These are phyloP conservation scores for Pleurotus sapidus DNA, from an alignment of 768 basidiomycete genomes.

Conservation along the genomic window DNA sequence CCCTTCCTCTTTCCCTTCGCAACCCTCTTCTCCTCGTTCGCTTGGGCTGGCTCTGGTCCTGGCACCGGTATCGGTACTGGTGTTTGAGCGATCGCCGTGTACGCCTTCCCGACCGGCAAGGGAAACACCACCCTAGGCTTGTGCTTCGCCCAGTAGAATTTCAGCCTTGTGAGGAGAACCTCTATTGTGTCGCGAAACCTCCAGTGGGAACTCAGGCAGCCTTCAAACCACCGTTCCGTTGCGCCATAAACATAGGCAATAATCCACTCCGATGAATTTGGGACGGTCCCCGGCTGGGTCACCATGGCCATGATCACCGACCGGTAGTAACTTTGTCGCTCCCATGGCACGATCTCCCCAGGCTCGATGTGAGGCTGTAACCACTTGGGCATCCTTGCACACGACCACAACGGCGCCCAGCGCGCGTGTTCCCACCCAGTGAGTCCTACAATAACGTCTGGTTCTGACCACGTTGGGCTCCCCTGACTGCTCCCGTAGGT, in stretches of 20 bases:
- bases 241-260: conserved; percentile 23
- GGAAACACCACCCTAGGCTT: conserved; percentile 21
- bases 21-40: not conserved
- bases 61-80: no score
- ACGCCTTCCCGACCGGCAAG: conserved; percentile 8
- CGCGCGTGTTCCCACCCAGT: conserved; percentile 28
- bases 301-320: conserved; percentile 18
- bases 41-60: not conserved
- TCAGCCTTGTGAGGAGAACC: conserved; percentile 18
- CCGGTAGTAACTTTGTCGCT: conserved; percentile 19
- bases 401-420: conserved; percentile 28
- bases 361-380: conserved; percentile 15
- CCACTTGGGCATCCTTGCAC: conserved; percentile 27
- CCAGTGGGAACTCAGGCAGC: conserved; percentile 23
- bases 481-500: not conserved
- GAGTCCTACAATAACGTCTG: conserved; percentile 12
- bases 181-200: conserved; percentile 19
- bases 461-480: conserved; percentile 10
- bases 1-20: not conserved
- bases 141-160: conserved; percentile 18
- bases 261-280: conserved; percentile 18
- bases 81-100: not conserved
- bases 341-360: conserved; percentile 19
- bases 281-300: conserved; percentile 12
- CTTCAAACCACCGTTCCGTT: conserved; percentile 30